Percentiles rank a stretch among this genome's conserved stretches.
These are phyloP conservation scores for Ustulina deusta DNA, from an alignment of 2,329 filamentous ascomycete species.

Conservation along the genomic window DNA sequence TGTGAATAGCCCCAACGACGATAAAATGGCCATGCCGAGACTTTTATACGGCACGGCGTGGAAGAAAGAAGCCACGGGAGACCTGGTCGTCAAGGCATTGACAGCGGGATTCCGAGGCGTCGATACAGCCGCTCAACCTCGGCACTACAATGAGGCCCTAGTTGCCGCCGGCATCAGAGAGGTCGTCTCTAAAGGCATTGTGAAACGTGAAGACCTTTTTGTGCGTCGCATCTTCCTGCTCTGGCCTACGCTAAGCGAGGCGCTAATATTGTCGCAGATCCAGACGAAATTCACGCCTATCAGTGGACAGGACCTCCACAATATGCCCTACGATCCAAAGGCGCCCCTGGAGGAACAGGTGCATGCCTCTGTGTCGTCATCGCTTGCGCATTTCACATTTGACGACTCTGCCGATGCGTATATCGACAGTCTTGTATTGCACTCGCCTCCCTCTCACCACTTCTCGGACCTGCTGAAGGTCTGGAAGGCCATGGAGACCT, in stretches of 20 bases:
- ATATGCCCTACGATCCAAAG: slow-evolving; percentile 72
- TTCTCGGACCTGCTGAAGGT: slow-evolving; percentile 67
- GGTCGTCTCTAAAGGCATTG: slow-evolving; percentile 69
- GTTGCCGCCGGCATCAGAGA: slow-evolving; percentile 75
- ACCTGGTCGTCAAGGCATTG: slow-evolving; percentile 76
- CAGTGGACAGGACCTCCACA: slow-evolving; percentile 68
- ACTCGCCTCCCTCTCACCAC: slow-evolving; percentile 64
- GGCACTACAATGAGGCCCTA: slow-evolving; percentile 79
- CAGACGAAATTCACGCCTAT: slow-evolving; percentile 86
- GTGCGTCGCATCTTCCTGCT: slow-evolving; percentile 56
- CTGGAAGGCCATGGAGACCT: slow-evolving; percentile 74
- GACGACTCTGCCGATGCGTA: slow-evolving; percentile 50
- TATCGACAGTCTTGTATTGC: slow-evolving; percentile 81
- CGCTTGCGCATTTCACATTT: slow-evolving; percentile 56
- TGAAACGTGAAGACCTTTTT: slow-evolving; percentile 71
- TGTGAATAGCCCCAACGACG: slow-evolving; percentile 30
- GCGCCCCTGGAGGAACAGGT: slow-evolving; percentile 70
- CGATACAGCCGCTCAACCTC: slow-evolving; percentile 83
- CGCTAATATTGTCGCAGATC: slow-evolving; percentile 59
- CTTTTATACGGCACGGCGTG: slow-evolving; percentile 86
- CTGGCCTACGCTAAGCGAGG: slow-evolving; percentile 20
- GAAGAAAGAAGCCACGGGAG: slow-evolving; percentile 77
- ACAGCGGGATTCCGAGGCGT: slow-evolving; percentile 76
- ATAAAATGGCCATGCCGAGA: slow-evolving; percentile 59
- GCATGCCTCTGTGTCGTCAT: slow-evolving; percentile 38